Conservation (phyloP, 2,329 filamentous ascomycete species). For the Talaromyces sp. region DNA sequence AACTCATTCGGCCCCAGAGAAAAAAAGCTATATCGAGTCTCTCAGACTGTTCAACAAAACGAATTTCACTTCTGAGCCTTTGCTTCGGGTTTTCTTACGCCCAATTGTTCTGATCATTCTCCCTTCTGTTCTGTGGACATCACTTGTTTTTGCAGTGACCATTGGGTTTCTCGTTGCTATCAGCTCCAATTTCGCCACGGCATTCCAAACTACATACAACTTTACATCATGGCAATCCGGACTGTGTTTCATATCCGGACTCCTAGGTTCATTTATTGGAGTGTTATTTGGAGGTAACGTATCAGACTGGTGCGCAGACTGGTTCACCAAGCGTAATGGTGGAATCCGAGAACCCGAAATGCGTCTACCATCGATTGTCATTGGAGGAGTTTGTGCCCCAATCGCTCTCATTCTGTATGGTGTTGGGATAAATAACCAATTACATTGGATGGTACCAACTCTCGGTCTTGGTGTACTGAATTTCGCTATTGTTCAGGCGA, state of each 20-base stretch:
- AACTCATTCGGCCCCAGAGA: not conserved
- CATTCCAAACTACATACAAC: slow-evolving; percentile 19
- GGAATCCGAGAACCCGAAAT: slow-evolving; percentile 31
- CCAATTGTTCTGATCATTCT: slow-evolving; percentile 48
- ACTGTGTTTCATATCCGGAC: slow-evolving; percentile 46
- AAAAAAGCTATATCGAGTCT: not conserved
- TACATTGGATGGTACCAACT: slow-evolving; percentile 48
- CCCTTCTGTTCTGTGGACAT: slow-evolving; percentile 52
- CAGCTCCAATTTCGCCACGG: slow-evolving; percentile 23
- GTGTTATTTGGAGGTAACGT: slow-evolving; percentile 46
- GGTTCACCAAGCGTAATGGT: slow-evolving; percentile 19
- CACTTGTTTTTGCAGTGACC: slow-evolving; percentile 50
- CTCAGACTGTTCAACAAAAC: not conserved
- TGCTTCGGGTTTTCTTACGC: slow-evolving; percentile 46
- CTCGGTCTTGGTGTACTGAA: slow-evolving; percentile 51
- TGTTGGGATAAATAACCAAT: slow-evolving; percentile 22
- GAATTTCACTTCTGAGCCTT: slow-evolving; percentile 40
- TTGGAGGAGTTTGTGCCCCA: slow-evolving; percentile 22
- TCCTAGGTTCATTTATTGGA: slow-evolving; percentile 46
- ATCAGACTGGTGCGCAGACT: slow-evolving; percentile 27
- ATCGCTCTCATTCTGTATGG: slow-evolving; percentile 27
- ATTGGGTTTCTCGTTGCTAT: slow-evolving; percentile 49
- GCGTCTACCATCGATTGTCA: slow-evolving; percentile 24
- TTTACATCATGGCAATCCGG: slow-evolving; percentile 33
- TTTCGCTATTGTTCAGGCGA: slow-evolving; percentile 53